phyloP scores from a whole-genome alignment of 2,329 filamentous ascomycete genomes.

The Sporothrix brunneoviolacea region DNA sequence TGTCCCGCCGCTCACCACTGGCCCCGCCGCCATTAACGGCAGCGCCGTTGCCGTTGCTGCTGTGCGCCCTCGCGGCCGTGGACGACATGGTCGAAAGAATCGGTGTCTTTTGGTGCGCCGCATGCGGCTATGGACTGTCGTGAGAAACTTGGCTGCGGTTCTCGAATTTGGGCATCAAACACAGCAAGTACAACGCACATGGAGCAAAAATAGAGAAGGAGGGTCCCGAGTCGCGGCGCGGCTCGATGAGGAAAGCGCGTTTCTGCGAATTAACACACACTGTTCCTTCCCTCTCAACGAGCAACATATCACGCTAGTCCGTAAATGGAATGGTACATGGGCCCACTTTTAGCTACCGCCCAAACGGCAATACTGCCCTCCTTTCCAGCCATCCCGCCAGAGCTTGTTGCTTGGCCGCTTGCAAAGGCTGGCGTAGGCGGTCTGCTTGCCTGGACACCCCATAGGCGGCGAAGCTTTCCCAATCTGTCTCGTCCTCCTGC shows the following conservation, averaged over 20 bases:
- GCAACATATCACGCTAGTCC: conserved; percentile 4
- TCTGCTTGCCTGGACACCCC: conserved; percentile 24
- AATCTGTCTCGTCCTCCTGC: not conserved
- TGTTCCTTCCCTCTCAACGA: not conserved
- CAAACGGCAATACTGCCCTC: not conserved
- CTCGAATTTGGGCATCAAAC: too few relatives aligned
- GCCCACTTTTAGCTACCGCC: conserved; percentile 15
- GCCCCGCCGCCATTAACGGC: conserved; percentile 31
- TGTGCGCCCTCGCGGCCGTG: conserved; percentile 33
- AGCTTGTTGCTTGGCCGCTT: conserved; percentile 1
- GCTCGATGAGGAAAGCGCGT: conserved; percentile 18
- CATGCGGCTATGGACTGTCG: not conserved
- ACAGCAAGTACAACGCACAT: too few relatives aligned
- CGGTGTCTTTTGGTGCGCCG: not conserved
- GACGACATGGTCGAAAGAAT: conserved; percentile 32
- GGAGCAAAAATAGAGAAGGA: not conserved
- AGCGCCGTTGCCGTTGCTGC: conserved; percentile 30
- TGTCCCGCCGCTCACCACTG: conserved; percentile 12
- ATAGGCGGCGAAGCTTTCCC: conserved; percentile 9
- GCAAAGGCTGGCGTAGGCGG: conserved; percentile 21
- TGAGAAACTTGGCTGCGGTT: too few relatives aligned
- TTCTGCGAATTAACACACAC: not conserved
- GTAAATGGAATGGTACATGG: not conserved
- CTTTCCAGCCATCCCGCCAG: too few relatives aligned
- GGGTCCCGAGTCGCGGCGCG: conserved; percentile 5